These are phyloP conservation scores for Pyricularia grisea DNA, from an alignment of 2,329 filamentous ascomycete genomes.

Conservation along the genomic window DNA sequence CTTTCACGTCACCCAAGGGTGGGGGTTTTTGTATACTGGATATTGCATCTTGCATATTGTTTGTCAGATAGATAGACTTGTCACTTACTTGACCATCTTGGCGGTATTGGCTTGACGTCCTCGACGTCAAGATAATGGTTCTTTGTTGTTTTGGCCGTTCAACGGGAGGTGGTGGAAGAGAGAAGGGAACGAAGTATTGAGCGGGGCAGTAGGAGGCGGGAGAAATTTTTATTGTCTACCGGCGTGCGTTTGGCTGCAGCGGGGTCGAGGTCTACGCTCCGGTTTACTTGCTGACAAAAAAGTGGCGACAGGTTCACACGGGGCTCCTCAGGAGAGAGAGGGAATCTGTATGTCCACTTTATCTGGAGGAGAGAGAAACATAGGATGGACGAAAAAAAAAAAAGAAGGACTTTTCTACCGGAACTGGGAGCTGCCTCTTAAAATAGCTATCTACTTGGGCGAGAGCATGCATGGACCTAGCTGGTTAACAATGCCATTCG, in stretches of 20 bases:
- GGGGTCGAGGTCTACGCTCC: background rate
- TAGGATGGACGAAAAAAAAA: background rate
- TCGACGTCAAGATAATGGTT: slow-evolving; percentile 16
- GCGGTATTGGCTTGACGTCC: slow-evolving; percentile 51
- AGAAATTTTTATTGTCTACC: slow-evolving; percentile 6
- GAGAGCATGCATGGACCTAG: background rate
- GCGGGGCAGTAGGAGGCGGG: slow-evolving; percentile 6
- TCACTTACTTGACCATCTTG: slow-evolving; percentile 99
- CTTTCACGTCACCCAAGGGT: background rate
- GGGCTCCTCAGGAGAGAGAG: background rate
- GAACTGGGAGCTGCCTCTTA: background rate
- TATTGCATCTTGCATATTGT: background rate
- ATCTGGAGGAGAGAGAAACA: background rate
- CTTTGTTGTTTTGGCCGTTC: slow-evolving; percentile 11
- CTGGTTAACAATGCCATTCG: background rate
- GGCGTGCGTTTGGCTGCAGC: background rate
- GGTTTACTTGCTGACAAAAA: slow-evolving; percentile 6
- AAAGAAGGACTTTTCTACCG: too few relatives aligned
- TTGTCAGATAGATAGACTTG: slow-evolving; percentile 1
- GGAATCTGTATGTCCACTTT: background rate
- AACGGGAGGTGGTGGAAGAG: slow-evolving; percentile 2
- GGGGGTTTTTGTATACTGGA: background rate
- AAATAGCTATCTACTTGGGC: background rate
- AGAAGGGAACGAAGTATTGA: slow-evolving; percentile 1
- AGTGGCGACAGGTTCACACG: slow-evolving; percentile 2